These are phyloP conservation scores for Claviceps cyperi DNA, from an alignment of 2,329 filamentous ascomycete genomes.

Conservation along the genomic window DNA sequence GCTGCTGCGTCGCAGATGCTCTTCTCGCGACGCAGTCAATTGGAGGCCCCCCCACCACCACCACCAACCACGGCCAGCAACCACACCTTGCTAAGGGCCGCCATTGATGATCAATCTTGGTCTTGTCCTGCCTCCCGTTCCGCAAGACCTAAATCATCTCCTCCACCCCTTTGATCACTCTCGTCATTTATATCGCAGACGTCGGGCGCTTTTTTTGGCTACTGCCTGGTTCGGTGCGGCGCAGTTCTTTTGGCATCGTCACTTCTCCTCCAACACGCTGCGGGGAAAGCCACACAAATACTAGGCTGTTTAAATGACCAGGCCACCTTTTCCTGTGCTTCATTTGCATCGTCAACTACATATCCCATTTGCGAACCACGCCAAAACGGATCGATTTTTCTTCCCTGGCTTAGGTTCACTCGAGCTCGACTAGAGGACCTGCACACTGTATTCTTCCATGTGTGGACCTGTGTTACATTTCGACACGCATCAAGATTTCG, in stretches of 20 bases:
- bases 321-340: background rate
- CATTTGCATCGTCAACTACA: background rate
- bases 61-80: background rate
- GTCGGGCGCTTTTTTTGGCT: background rate
- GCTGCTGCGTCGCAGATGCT: slow-evolving; percentile 4
- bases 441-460: background rate
- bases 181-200: background rate
- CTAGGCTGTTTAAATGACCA: slow-evolving; percentile 4
- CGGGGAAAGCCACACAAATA: slow-evolving; percentile 1
- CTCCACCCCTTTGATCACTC: background rate
- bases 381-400: slow-evolving; percentile 6
- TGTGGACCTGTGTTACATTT: background rate
- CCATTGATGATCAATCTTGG: background rate
- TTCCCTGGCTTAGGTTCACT: background rate
- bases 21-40: slow-evolving; percentile 1
- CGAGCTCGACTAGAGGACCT: background rate
- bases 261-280: background rate
- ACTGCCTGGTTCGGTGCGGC: background rate
- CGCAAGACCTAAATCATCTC: slow-evolving; percentile 1
- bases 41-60: slow-evolving; percentile 1
- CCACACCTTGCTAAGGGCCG: background rate
- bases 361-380: background rate
- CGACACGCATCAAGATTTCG: background rate
- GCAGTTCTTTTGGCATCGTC: background rate
- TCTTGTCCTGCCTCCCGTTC: slow-evolving; percentile 1